These are phyloP conservation scores for Heritiera littoralis DNA, from an alignment of 345 rosid species.

Conservation along the genomic window DNA sequence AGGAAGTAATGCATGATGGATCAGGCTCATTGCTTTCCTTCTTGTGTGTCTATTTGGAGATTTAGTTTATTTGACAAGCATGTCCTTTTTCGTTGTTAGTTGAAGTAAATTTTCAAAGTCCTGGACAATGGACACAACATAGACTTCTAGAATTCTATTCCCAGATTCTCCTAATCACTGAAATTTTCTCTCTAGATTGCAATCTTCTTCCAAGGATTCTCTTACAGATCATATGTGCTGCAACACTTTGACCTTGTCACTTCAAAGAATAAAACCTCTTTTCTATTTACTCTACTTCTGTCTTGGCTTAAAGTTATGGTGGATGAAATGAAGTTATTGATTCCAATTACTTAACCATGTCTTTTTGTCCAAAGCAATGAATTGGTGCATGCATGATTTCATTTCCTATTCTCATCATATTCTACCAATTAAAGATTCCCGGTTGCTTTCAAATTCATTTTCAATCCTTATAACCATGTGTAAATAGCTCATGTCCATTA, in stretches of 20 bases:
- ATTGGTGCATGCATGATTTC: background rate
- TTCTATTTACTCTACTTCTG: background rate
- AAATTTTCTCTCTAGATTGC: slow-evolving; percentile 7
- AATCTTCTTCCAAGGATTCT: background rate
- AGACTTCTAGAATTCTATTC: background rate
- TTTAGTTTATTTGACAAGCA: background rate
- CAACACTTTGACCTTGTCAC: background rate
- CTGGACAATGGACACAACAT: background rate
- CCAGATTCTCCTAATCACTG: background rate
- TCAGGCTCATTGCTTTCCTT: slow-evolving; percentile 7
- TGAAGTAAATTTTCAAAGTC: background rate
- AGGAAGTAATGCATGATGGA: slow-evolving; percentile 22
- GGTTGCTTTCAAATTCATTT: background rate
- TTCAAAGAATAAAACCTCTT: background rate
- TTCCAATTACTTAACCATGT: background rate
- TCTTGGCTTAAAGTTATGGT: background rate
- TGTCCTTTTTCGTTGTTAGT: background rate
- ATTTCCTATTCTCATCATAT: background rate
- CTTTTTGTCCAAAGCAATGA: background rate
- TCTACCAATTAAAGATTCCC: background rate
- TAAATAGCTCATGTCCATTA: background rate
- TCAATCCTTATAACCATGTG: background rate
- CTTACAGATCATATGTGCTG: too few relatives aligned
- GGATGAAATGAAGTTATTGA: background rate
- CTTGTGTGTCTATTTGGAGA: slow-evolving; percentile 1